These are phyloP conservation scores for Rosa chinensis DNA, from an alignment of 306 rosid species.

Conservation along the genomic window DNA sequence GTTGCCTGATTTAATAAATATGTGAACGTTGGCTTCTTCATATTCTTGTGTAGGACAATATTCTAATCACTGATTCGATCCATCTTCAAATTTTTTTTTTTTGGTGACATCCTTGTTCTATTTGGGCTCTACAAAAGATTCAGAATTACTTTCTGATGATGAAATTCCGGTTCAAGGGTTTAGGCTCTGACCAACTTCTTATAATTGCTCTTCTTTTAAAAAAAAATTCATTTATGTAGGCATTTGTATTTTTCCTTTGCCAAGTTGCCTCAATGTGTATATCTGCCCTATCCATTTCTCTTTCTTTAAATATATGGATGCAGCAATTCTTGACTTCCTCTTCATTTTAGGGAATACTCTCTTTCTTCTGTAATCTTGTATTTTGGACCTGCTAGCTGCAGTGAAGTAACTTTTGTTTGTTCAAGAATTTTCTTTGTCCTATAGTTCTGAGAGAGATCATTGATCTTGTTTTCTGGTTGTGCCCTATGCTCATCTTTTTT, in stretches of 20 bases:
- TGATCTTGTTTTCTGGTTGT: neutral
- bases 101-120: neutral
- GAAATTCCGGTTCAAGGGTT: neutral
- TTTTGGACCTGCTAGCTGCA: neutral
- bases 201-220: neutral
- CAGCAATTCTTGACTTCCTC: neutral
- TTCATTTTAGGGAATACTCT: neutral
- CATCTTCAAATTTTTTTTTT: neutral
- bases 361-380: neutral
- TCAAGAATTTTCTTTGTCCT: neutral
- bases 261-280: neutral
- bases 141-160: neutral
- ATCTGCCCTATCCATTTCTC: neutral
- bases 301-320: neutral
- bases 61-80: neutral
- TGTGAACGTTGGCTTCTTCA: neutral
- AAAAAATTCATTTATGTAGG: neutral
- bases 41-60: neutral
- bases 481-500: neutral
- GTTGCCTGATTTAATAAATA: slow-evolving; percentile 6
- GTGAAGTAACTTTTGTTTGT: neutral
- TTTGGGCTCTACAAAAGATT: neutral
- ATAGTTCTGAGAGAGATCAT: neutral
- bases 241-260: neutral
- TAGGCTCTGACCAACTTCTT: neutral